A percentile compares a stretch with the other conserved stretches of the same genome.
Evolutionary conservation across 2,329 filamentous ascomycete species (phyloP).

Genomic region (Aspergillus vadensis): DNA sequence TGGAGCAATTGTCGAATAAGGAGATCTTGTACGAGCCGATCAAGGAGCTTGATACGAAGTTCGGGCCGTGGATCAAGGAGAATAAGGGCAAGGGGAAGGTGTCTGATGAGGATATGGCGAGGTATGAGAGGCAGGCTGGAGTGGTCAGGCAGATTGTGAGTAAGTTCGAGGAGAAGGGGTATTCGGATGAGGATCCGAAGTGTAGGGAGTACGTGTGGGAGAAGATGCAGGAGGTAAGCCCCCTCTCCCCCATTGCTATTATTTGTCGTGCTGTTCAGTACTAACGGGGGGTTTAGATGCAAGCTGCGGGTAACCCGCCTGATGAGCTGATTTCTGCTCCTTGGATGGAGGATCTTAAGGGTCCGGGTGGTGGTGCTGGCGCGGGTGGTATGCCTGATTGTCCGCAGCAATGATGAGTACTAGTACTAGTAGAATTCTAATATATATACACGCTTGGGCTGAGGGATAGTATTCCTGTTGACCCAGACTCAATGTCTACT

Average conservation of each 20-base stretch:
- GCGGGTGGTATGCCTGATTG: constrained; percentile 61
- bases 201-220: constrained; percentile 94
- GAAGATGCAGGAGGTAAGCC: constrained; percentile 89
- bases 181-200: constrained; percentile 76
- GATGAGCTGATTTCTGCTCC: constrained; percentile 71
- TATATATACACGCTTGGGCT: too few relatives aligned
- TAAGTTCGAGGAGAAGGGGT: constrained; percentile 81
- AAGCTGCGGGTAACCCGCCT: constrained; percentile 88
- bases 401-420: constrained; percentile 56
- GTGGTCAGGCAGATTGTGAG: constrained; percentile 83
- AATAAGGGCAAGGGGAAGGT: constrained; percentile 65
- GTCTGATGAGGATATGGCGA: constrained; percentile 68
- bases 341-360: constrained; percentile 73
- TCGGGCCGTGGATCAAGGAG: constrained; percentile 82
- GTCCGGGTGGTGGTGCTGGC: constrained; percentile 65
- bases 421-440: too few relatives aligned
- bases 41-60: constrained; percentile 94
- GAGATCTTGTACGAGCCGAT: constrained; percentile 98
- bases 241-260: neutral
- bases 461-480: too few relatives aligned
- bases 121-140: constrained; percentile 78
- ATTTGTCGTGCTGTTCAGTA: neutral
- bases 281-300: constrained; percentile 70
- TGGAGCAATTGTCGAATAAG: constrained; percentile 98
- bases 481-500: too few relatives aligned